phyloP scores from a whole-genome alignment of 305 asterid genomes.

The Fraxinus xanthoxyloides region DNA sequence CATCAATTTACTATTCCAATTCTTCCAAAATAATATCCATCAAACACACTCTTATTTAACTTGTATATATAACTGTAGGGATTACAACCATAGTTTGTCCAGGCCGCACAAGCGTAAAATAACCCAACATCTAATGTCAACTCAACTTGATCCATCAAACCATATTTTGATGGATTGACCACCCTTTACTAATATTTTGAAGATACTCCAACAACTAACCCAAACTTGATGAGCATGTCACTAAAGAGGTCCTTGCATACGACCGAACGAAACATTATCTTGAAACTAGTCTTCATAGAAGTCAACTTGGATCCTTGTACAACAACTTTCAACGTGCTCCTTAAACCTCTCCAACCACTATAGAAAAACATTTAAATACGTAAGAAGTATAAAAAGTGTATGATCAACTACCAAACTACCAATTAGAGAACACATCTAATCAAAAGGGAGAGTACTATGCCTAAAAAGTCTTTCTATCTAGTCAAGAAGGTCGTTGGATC shows the following conservation, averaged over 20 bases:
- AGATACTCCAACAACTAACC: not conserved
- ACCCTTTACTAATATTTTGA: not conserved
- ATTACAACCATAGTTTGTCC: not conserved
- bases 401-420: not conserved
- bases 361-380: not conserved
- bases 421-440: not conserved
- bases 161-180: not conserved
- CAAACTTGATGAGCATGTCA: not conserved
- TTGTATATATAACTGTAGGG: not conserved
- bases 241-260: not conserved
- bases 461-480: too few relatives aligned
- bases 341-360: not conserved
- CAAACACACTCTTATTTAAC: too few relatives aligned
- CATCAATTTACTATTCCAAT: too few relatives aligned
- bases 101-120: not conserved
- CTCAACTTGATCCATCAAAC: not conserved
- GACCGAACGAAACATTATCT: not conserved
- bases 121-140: not conserved
- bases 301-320: not conserved
- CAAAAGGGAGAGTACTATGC: too few relatives aligned
- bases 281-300: not conserved
- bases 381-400: not conserved
- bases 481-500: not conserved
- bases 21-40: too few relatives aligned
- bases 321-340: not conserved